Evolutionary conservation across 805 yeast species (phyloP).

Genomic region (Kodamaea hsintzibuensis): DNA sequence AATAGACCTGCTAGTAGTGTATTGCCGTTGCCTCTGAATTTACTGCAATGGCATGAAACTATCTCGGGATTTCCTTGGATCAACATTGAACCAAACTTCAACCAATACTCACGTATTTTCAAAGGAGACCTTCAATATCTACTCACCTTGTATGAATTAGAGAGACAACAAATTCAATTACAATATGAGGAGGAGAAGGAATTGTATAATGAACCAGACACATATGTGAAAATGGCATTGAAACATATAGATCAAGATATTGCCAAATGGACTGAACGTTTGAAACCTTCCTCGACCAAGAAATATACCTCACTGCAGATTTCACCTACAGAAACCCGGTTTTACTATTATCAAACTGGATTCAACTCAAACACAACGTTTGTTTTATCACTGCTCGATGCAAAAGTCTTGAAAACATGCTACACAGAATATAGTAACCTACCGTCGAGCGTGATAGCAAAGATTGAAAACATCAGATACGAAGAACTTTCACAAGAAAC

Average conservation of each 20-base stretch:
- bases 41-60: slow-evolving; percentile 29
- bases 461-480: slow-evolving; percentile 67
- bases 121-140: slow-evolving; percentile 61
- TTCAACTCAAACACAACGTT: slow-evolving; percentile 62
- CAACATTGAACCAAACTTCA: slow-evolving; percentile 21
- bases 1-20: slow-evolving; percentile 40
- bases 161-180: slow-evolving; percentile 51
- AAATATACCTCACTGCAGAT: not conserved
- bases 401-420: slow-evolving; percentile 64
- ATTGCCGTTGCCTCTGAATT: slow-evolving; percentile 47
- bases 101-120: slow-evolving; percentile 63
- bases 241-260: slow-evolving; percentile 52
- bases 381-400: slow-evolving; percentile 77
- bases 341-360: slow-evolving; percentile 76
- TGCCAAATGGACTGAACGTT: slow-evolving; percentile 35
- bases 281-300: slow-evolving; percentile 9
- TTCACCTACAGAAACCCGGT: slow-evolving; percentile 21
- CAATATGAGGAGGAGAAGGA: slow-evolving; percentile 59
- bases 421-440: slow-evolving; percentile 60
- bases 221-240: slow-evolving; percentile 55
- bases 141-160: slow-evolving; percentile 55
- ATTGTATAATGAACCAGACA: slow-evolving; percentile 60
- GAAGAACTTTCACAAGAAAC: slow-evolving; percentile 66
- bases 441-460: slow-evolving; percentile 64
- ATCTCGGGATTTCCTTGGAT: slow-evolving; percentile 46